phyloP scores from a whole-genome alignment of 2,329 filamentous ascomycete species.

The Cordyceps pruinosa region DNA sequence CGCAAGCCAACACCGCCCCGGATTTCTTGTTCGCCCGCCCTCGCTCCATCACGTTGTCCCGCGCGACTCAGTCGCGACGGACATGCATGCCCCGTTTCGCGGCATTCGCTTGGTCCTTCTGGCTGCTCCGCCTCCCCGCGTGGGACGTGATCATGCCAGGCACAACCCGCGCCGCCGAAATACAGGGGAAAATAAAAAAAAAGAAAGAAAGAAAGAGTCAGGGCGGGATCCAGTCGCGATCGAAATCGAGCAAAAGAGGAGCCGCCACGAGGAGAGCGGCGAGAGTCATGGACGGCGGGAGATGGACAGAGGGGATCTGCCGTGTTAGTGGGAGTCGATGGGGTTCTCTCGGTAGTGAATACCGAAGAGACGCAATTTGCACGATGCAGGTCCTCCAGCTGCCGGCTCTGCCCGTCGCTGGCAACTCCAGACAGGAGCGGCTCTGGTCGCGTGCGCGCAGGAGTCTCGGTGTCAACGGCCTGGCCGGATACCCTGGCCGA shows the following conservation, averaged over 20 bases:
- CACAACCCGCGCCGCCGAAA: background rate
- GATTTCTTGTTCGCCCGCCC: background rate
- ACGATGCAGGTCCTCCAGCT: too few species aligned
- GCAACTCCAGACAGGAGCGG: too few species aligned
- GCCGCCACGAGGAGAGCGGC: background rate
- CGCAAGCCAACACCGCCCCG: background rate
- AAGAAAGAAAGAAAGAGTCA: background rate
- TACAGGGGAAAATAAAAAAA: background rate
- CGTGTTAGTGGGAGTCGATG: too few species aligned
- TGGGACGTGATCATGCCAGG: background rate
- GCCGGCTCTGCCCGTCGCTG: too few species aligned
- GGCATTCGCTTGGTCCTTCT: background rate
- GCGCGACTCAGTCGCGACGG: conserved; percentile 1
- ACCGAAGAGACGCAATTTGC: too few species aligned
- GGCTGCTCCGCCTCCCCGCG: background rate
- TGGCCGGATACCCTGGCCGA: background rate
- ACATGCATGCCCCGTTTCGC: background rate
- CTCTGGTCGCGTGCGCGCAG: background rate
- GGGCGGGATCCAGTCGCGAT: background rate
- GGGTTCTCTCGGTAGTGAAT: background rate
- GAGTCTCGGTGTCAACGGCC: background rate
- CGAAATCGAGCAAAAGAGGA: conserved; percentile 5
- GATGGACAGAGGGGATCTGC: conserved; percentile 2
- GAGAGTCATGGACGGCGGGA: conserved; percentile 6
- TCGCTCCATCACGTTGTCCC: background rate